phyloP scores from a whole-genome alignment of 495 filamentous ascomycete species.

The Evernia prunastri region DNA sequence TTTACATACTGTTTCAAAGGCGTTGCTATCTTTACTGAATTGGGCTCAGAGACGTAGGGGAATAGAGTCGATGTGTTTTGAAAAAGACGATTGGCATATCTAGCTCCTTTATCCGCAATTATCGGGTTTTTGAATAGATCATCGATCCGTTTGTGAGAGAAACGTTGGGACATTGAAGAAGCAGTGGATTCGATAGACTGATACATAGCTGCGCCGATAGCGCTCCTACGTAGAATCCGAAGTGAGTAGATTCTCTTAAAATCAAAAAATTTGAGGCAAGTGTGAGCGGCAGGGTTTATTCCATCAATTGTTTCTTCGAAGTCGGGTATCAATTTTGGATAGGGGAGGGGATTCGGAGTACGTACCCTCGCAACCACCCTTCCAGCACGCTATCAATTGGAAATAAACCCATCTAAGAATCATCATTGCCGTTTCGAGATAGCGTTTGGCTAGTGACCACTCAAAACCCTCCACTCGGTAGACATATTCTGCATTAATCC shows the following conservation, averaged over 20 bases:
- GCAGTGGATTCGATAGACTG: conserved; percentile 25
- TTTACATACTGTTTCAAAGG: conserved; percentile 46
- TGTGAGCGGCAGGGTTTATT: background rate
- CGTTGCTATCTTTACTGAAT: conserved; percentile 82
- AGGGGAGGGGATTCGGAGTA: background rate
- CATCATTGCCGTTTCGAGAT: background rate
- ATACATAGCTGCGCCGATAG: conserved; percentile 61
- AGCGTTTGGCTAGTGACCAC: conserved; percentile 5
- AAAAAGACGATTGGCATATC: conserved; percentile 77
- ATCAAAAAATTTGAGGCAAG: too few species aligned
- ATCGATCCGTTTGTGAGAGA: conserved; percentile 67
- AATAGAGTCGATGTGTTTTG: conserved; percentile 74
- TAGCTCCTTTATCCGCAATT: conserved; percentile 66
- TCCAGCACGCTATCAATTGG: conserved; percentile 71
- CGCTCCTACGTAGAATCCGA: conserved; percentile 42
- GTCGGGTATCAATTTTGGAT: background rate
- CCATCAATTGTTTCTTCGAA: background rate
- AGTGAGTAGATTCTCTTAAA: too few species aligned
- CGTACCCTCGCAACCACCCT: conserved; percentile 58
- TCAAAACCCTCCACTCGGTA: conserved; percentile 80
- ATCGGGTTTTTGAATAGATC: conserved; percentile 61
- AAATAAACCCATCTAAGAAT: conserved; percentile 52
- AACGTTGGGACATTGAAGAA: conserved; percentile 36
- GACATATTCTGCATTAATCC: conserved; percentile 64
- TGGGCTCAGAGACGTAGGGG: conserved; percentile 84